Percentiles rank a stretch among this genome's conserved stretches.
phyloP scores from a whole-genome alignment of 2,329 filamentous ascomycete genomes.

The Pestalotiopsis sp. region DNA sequence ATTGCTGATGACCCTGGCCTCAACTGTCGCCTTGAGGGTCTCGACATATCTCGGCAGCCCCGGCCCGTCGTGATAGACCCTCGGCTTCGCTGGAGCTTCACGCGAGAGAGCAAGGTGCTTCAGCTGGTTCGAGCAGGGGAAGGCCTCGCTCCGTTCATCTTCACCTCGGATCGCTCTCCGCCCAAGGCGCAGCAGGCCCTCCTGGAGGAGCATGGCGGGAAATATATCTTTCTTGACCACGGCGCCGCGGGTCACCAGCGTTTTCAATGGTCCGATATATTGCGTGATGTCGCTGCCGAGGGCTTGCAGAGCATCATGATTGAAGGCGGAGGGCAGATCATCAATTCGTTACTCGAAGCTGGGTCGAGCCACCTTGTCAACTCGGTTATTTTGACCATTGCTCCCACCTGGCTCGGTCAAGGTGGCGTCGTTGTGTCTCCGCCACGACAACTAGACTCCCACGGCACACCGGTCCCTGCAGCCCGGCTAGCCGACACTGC shows the following conservation, averaged over 20 bases:
- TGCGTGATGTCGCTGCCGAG: slow-evolving; percentile 56
- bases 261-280: slow-evolving; percentile 65
- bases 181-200: slow-evolving; percentile 42
- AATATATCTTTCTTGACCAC: slow-evolving; percentile 43
- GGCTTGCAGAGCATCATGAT: slow-evolving; percentile 83
- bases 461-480: slow-evolving; percentile 56
- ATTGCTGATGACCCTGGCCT: slow-evolving; percentile 82
- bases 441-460: slow-evolving; percentile 48
- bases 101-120: slow-evolving; percentile 62
- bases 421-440: slow-evolving; percentile 82
- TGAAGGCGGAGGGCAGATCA: slow-evolving; percentile 80
- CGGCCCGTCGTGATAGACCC: slow-evolving; percentile 83
- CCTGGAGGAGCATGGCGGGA: slow-evolving; percentile 52
- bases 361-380: slow-evolving; percentile 64
- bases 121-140: slow-evolving; percentile 61
- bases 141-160: slow-evolving; percentile 73
- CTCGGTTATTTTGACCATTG: slow-evolving; percentile 83
- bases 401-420: slow-evolving; percentile 84
- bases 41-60: slow-evolving; percentile 56
- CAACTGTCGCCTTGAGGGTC: slow-evolving; percentile 68
- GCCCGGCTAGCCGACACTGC: slow-evolving; percentile 65
- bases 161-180: slow-evolving; percentile 53
- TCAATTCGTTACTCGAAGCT: slow-evolving; percentile 75
- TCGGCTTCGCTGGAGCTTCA: slow-evolving; percentile 68
- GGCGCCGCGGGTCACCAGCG: slow-evolving; percentile 15